A percentile compares a stretch with the other conserved stretches of the same genome.
Evolutionary conservation across 176 grass and related monocot genomes (phyloP).

Genomic region (Tillandsia leiboldiana): DNA sequence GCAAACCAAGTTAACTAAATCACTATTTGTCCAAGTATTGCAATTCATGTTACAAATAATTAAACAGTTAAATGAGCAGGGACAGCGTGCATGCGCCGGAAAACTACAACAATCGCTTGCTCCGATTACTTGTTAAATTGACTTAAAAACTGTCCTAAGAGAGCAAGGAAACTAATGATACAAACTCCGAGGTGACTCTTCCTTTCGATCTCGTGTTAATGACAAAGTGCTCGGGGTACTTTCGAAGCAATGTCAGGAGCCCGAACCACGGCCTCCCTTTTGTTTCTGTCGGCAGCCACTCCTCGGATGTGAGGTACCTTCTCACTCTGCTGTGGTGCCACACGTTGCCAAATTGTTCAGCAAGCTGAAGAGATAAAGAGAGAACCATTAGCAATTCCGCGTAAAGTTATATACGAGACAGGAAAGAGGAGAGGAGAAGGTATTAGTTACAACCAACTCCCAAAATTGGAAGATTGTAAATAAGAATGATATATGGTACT

Average conservation of each 20-base stretch:
- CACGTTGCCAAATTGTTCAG: constrained; percentile 70
- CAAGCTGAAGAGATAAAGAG: constrained; percentile 36
- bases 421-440: not conserved
- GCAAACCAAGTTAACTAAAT: too few species aligned
- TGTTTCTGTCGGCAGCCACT: constrained; percentile 58
- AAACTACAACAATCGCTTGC: not conserved
- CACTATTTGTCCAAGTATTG: not conserved
- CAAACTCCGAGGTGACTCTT: constrained; percentile 76
- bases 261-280: constrained; percentile 76
- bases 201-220: constrained; percentile 91
- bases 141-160: constrained; percentile 23
- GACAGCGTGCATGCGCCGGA: not conserved
- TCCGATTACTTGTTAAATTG: not conserved
- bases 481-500: not conserved
- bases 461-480: not conserved
- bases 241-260: constrained; percentile 63
- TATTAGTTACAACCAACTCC: not conserved
- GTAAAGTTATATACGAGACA: too few species aligned
- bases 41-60: not conserved
- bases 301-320: constrained; percentile 62
- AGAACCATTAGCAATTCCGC: not conserved
- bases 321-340: constrained; percentile 90
- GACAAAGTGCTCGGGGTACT: constrained; percentile 91
- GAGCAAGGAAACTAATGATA: constrained; percentile 76
- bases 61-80: not conserved